phyloP scores from a whole-genome alignment of 164 flowering plant genomes.

The Akebia trifoliata region DNA sequence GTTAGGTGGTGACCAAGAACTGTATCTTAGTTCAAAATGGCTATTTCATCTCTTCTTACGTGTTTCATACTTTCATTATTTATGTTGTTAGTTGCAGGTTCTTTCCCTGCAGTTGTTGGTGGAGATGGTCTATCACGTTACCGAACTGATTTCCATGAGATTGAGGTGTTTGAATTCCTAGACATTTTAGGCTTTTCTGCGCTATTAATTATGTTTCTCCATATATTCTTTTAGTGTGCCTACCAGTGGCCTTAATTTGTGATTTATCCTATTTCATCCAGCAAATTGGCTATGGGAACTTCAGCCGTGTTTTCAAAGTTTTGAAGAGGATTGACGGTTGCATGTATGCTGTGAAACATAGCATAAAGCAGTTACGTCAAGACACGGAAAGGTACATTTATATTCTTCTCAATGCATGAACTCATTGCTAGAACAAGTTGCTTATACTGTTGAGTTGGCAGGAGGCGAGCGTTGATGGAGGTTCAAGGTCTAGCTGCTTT shows the following conservation, averaged over 20 bases:
- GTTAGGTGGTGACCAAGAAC: too few species aligned
- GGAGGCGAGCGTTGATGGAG: constrained; percentile 94
- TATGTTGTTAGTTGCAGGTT: constrained; percentile 35
- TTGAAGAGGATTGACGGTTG: constrained; percentile 95
- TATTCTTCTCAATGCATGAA: constrained; percentile 1
- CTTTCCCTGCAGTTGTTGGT: constrained; percentile 37
- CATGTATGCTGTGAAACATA: constrained; percentile 89
- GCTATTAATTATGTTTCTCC: not conserved
- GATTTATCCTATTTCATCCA: constrained; percentile 22
- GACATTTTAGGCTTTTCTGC: not conserved
- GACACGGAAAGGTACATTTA: constrained; percentile 80
- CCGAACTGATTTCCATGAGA: constrained; percentile 83
- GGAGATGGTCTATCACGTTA: constrained; percentile 89
- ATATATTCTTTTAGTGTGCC: not conserved
- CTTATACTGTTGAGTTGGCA: constrained; percentile 28
- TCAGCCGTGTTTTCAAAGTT: constrained; percentile 79
- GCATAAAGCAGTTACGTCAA: constrained; percentile 55
- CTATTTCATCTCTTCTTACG: too few species aligned
- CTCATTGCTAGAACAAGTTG: constrained; percentile 10
- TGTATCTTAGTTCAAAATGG: too few species aligned
- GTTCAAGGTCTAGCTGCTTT: constrained; percentile 94
- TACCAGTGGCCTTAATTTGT: not conserved
- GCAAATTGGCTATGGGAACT: constrained; percentile 91
- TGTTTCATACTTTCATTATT: too few species aligned
- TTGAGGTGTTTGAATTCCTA: constrained; percentile 39